Evolutionary conservation across 306 rosid species (phyloP).

Genomic region (Castanopsis chinensis): DNA sequence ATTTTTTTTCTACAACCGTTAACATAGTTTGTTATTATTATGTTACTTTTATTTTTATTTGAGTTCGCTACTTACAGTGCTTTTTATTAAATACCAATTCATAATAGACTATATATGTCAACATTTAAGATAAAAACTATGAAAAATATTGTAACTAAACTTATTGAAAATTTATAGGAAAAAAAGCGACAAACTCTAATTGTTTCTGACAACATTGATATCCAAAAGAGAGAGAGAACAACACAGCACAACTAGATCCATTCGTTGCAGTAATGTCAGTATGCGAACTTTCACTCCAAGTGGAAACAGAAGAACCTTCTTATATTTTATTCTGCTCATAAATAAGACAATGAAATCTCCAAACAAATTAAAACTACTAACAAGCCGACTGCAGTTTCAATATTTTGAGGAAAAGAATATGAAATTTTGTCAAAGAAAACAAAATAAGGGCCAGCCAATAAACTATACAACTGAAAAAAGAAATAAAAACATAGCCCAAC

Average conservation of each 20-base stretch:
- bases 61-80: no score
- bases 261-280: neutral
- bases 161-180: neutral
- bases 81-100: no score
- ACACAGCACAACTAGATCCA: neutral
- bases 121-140: no score
- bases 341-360: slow-evolving; percentile 8
- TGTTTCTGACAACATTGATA: neutral
- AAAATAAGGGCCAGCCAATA: neutral
- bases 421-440: neutral
- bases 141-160: no score
- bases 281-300: neutral
- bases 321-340: neutral
- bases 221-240: neutral
- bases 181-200: neutral
- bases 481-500: slow-evolving; percentile 8
- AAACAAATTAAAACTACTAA: slow-evolving; percentile 12
- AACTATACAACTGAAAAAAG: slow-evolving; percentile 20
- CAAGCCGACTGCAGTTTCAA: slow-evolving; percentile 15
- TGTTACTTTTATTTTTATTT: neutral
- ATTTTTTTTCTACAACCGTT: no score
- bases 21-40: neutral
- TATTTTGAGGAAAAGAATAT: neutral
- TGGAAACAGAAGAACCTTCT: slow-evolving; percentile 1
- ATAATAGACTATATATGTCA: no score